phyloP scores from a whole-genome alignment of 2,329 filamentous ascomycete genomes.

The Conoideocrella luteorostrata region DNA sequence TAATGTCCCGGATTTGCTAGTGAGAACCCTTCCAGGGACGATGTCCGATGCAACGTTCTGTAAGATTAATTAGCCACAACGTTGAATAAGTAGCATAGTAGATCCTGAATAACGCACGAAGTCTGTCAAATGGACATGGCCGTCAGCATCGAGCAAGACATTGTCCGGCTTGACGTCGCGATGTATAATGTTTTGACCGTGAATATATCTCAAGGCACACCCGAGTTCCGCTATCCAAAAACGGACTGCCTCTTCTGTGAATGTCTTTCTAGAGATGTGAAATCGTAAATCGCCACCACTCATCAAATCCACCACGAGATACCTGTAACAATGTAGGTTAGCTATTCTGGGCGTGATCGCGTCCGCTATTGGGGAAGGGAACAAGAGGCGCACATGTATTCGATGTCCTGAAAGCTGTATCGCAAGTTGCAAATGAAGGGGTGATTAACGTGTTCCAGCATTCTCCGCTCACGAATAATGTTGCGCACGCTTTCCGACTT shows the following conservation, averaged over 20 bases:
- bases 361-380: background rate
- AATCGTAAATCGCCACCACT: slow-evolving; percentile 94
- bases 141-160: slow-evolving; percentile 78
- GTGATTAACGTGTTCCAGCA: slow-evolving; percentile 97
- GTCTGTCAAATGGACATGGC: slow-evolving; percentile 94
- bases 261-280: slow-evolving; percentile 95
- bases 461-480: slow-evolving; percentile 92
- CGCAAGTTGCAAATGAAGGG: slow-evolving; percentile 97
- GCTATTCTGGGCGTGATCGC: background rate
- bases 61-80: slow-evolving; percentile 12
- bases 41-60: slow-evolving; percentile 97
- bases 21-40: slow-evolving; percentile 71
- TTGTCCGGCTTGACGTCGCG: slow-evolving; percentile 91
- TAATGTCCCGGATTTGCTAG: slow-evolving; percentile 93
- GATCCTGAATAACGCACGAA: slow-evolving; percentile 61
- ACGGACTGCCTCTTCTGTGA: slow-evolving; percentile 91
- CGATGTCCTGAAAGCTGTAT: slow-evolving; percentile 98
- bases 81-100: background rate
- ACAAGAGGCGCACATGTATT: slow-evolving; percentile 77
- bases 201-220: slow-evolving; percentile 83
- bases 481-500: slow-evolving; percentile 97
- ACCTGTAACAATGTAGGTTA: slow-evolving; percentile 48
- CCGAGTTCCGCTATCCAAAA: slow-evolving; percentile 97
- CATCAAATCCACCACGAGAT: slow-evolving; percentile 97
- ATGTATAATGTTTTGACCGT: slow-evolving; percentile 81